Evolutionary conservation across 768 basidiomycete genomes (phyloP).

Genomic region (Kwoniella sp.): DNA sequence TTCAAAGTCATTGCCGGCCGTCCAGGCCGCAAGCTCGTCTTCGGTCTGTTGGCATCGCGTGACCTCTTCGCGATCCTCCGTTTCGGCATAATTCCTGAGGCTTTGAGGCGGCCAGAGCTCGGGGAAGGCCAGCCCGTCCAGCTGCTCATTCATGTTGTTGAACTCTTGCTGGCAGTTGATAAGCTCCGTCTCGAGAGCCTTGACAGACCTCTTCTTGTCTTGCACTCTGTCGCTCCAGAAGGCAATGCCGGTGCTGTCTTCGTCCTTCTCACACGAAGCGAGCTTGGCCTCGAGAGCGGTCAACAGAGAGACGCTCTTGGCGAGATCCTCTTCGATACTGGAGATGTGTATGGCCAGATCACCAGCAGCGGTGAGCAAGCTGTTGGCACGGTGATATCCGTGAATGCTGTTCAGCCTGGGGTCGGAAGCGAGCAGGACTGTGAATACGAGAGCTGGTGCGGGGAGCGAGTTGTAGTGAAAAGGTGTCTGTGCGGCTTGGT

Average conservation of each 20-base stretch:
- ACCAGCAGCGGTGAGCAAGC: constrained; percentile 16
- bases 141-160: constrained; percentile 17
- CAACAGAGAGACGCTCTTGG: constrained; percentile 21
- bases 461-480: constrained; percentile 27
- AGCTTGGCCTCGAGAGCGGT: constrained; percentile 33
- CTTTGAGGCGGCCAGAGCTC: constrained; percentile 5
- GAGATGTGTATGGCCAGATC: constrained; percentile 21
- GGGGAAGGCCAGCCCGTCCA: constrained; percentile 4
- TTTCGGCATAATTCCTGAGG: constrained; percentile 19
- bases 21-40: constrained; percentile 41
- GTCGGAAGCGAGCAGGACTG: constrained; percentile 44
- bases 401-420: constrained; percentile 39
- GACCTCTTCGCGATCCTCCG: constrained; percentile 28
- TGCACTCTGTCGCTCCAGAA: constrained; percentile 38
- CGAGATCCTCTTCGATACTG: constrained; percentile 19
- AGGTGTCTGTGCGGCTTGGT: constrained; percentile 37
- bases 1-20: constrained; percentile 24
- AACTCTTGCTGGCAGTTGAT: constrained; percentile 17
- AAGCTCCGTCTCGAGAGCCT: constrained; percentile 15
- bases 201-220: constrained; percentile 27
- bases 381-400: constrained; percentile 40
- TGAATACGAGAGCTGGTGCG: constrained; percentile 41
- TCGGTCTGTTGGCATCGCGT: constrained; percentile 22
- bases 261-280: constrained; percentile 6
- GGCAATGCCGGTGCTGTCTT: constrained; percentile 23